phyloP scores from a whole-genome alignment of 1,284 basidiomycete genomes.

The Cryptococcus sp. region DNA sequence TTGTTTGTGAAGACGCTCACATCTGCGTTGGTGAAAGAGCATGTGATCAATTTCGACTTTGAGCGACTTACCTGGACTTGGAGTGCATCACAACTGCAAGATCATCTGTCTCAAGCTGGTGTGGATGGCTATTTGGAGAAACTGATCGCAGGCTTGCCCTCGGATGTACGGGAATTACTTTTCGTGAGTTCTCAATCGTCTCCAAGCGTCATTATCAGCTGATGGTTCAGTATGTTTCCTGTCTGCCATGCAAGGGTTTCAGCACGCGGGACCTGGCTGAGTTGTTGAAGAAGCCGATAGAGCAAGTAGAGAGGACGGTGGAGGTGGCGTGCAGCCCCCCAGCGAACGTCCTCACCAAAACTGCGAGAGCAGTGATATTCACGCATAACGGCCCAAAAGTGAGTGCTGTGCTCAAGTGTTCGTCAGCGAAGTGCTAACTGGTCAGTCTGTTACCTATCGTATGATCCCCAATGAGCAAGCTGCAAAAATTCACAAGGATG shows the following conservation, averaged over 20 bases:
- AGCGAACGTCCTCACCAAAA: conserved; percentile 12
- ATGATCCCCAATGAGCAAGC: conserved; percentile 17
- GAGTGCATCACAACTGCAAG: conserved; percentile 22
- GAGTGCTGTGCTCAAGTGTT: neutral
- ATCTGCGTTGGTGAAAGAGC: conserved; percentile 27
- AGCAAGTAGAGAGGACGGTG: conserved; percentile 11
- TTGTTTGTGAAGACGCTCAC: conserved; percentile 29
- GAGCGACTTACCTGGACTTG: conserved; percentile 25
- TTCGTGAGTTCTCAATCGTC: conserved; percentile 10
- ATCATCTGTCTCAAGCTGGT: conserved; percentile 24
- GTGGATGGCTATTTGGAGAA: conserved; percentile 29
- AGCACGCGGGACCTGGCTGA: conserved; percentile 15
- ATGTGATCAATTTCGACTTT: conserved; percentile 29
- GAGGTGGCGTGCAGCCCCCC: conserved; percentile 7
- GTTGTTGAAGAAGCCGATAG: conserved; percentile 10
- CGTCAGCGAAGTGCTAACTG: conserved; percentile 8
- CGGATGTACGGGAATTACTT: conserved; percentile 17
- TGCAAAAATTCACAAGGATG: conserved; percentile 11
- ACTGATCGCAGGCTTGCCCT: conserved; percentile 18
- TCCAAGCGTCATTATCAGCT: neutral
- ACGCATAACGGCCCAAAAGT: conserved; percentile 37
- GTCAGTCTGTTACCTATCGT: conserved; percentile 23
- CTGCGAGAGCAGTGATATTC: conserved; percentile 20
- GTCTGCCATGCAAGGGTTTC: conserved; percentile 28
- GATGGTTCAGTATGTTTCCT: conserved; percentile 19